Conservation (phyloP, 345 rosid species). For the Melaleuca alternifolia region DNA sequence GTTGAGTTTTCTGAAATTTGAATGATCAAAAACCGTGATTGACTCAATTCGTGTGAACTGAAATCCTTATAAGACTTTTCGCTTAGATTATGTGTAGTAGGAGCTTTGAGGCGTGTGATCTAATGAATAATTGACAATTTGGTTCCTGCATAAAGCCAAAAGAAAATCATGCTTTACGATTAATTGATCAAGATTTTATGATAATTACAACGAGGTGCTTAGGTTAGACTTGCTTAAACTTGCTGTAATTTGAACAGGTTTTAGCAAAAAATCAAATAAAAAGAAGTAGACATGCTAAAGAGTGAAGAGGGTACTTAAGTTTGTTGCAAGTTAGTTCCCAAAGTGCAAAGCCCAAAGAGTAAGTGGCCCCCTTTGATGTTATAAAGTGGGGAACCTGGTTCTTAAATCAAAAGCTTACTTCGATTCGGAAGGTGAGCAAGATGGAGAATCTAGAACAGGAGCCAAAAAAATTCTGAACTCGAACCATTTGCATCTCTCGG, state of each 20-base stretch:
- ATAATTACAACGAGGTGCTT: not conserved
- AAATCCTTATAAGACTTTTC: not conserved
- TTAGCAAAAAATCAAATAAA: not conserved
- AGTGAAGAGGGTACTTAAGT: not conserved
- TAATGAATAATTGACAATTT: not conserved
- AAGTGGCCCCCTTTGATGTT: too few relatives aligned
- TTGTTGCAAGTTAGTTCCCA: not conserved
- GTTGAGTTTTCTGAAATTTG: not conserved
- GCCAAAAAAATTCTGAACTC: too few relatives aligned
- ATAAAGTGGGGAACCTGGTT: too few relatives aligned
- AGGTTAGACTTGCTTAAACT: not conserved
- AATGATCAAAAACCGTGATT: not conserved
- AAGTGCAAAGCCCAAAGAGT: not conserved
- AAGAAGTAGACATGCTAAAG: not conserved
- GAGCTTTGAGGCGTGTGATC: not conserved
- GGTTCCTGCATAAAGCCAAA: not conserved
- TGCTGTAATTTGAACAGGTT: not conserved
- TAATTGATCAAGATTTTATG: not conserved
- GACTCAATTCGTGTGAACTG: not conserved
- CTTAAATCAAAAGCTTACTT: too few relatives aligned
- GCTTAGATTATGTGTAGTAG: not conserved
- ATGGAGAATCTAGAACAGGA: too few relatives aligned
- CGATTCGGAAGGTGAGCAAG: too few relatives aligned
- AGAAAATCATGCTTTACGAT: not conserved
- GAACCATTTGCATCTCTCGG: too few relatives aligned